Conservation (phyloP, 805 yeast species). For the Gaillardinia entomophila region DNA sequence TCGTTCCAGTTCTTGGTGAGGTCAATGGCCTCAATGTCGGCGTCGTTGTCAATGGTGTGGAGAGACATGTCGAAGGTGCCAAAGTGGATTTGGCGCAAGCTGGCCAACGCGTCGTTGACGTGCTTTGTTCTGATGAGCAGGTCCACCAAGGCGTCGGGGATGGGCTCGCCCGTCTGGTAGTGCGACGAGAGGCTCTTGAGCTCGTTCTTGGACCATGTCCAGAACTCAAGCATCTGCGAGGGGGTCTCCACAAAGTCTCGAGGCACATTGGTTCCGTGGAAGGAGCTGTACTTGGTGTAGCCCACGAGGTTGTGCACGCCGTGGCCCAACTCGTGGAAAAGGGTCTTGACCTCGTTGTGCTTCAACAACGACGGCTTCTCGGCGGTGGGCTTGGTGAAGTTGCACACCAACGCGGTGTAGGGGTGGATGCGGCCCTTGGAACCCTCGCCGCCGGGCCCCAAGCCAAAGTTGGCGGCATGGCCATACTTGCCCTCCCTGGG, state of each 20-base stretch:
- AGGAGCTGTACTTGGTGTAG: conserved; percentile 55
- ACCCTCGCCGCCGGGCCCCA: conserved; percentile 50
- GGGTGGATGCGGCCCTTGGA: conserved; percentile 52
- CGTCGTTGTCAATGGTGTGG: conserved; percentile 44
- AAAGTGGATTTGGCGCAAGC: conserved; percentile 72
- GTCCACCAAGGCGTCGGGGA: conserved; percentile 52
- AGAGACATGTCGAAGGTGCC: conserved; percentile 72
- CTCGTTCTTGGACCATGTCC: conserved; percentile 74
- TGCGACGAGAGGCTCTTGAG: conserved; percentile 59
- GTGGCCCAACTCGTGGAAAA: conserved; percentile 88
- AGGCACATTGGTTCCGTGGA: conserved; percentile 72
- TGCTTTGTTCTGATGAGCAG: conserved; percentile 61
- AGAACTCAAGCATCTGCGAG: conserved; percentile 81
- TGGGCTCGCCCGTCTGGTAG: conserved; percentile 52
- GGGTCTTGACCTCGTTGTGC: conserved; percentile 74
- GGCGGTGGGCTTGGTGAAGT: conserved; percentile 69
- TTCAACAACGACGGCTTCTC: conserved; percentile 70
- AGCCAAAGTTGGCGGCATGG: conserved; percentile 80
- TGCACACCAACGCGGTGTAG: conserved; percentile 75
- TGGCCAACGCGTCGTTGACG: conserved; percentile 68
- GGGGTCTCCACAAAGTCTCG: conserved; percentile 92
- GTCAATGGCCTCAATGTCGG: conserved; percentile 42
- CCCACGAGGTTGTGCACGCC: conserved; percentile 79
- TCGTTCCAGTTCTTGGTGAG: conserved; percentile 58
- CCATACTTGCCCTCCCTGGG: conserved; percentile 86